Evolutionary conservation across 768 basidiomycete genomes (phyloP).

Genomic region (Rhodotorula kratochvilovae): DNA sequence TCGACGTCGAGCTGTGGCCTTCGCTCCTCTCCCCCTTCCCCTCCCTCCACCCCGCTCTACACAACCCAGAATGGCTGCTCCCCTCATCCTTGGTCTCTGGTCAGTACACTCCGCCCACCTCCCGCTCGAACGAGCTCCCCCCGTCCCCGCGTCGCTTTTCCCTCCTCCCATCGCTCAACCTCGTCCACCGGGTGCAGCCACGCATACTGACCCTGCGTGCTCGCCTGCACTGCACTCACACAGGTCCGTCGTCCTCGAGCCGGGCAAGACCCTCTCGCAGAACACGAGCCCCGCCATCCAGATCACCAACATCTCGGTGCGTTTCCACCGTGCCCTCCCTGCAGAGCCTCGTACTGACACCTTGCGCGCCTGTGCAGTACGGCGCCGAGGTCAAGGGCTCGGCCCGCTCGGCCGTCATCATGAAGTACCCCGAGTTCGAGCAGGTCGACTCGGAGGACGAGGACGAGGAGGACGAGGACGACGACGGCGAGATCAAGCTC

Average conservation of each 20-base stretch:
- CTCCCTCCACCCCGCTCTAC: neutral
- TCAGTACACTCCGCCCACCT: neutral
- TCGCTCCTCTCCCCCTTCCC: neutral
- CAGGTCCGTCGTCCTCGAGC: constrained; percentile 39
- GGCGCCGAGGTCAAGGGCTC: constrained; percentile 39
- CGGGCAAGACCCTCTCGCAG: constrained; percentile 36
- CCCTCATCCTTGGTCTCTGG: constrained; percentile 40
- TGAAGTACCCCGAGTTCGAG: constrained; percentile 58
- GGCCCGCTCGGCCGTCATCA: constrained; percentile 33
- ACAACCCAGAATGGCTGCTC: constrained; percentile 4
- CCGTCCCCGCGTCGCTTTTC: neutral
- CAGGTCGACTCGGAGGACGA: constrained; percentile 55
- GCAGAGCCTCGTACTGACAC: too few species aligned
- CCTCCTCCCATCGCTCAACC: constrained; percentile 3
- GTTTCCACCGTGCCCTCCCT: neutral
- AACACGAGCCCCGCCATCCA: constrained; percentile 35
- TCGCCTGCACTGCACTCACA: too few species aligned
- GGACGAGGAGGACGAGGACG: constrained; percentile 53
- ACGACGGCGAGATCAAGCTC: constrained; percentile 53
- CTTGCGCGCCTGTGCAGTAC: too few species aligned
- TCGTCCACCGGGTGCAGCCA: too few species aligned
- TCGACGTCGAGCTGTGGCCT: neutral
- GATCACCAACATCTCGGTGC: constrained; percentile 41
- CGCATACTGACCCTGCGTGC: neutral
- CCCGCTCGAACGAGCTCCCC: neutral